A percentile compares a stretch with the other conserved stretches of the same genome.
Conservation (phyloP, 2,329 filamentous ascomycete genomes). For the Myrmaecium sp. region DNA sequence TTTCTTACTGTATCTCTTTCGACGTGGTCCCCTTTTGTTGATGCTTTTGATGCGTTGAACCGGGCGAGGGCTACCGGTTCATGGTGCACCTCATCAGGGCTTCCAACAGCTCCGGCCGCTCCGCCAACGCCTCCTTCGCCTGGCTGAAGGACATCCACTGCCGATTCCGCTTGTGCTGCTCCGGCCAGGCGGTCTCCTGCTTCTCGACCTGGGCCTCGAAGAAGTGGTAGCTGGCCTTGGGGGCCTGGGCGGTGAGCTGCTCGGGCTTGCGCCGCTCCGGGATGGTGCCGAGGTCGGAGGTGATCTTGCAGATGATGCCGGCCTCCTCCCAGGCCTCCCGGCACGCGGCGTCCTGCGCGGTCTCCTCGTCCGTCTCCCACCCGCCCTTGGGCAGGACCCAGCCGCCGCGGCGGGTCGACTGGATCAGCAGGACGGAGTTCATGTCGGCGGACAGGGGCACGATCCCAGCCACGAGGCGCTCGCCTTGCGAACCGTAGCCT, state of each 20-base stretch:
- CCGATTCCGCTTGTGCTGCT: constrained; percentile 77
- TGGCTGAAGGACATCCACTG: constrained; percentile 78
- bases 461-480: constrained; percentile 86
- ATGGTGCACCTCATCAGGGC: constrained; percentile 65
- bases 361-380: constrained; percentile 90
- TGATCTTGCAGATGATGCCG: constrained; percentile 72
- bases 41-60: too few relatives aligned
- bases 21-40: too few relatives aligned
- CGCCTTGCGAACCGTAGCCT: constrained; percentile 88
- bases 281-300: constrained; percentile 74
- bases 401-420: constrained; percentile 75
- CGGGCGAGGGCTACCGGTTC: constrained; percentile 21
- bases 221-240: constrained; percentile 65
- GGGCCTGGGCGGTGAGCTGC: constrained; percentile 39
- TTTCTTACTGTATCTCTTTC: too few relatives aligned
- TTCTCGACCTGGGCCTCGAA: constrained; percentile 77
- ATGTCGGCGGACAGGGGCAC: constrained; percentile 80
- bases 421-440: constrained; percentile 77
- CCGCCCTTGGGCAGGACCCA: constrained; percentile 98
- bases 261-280: constrained; percentile 52
- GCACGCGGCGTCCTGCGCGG: constrained; percentile 63
- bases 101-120: constrained; percentile 73
- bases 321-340: constrained; percentile 97
- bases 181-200: constrained; percentile 80
- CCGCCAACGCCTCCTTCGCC: constrained; percentile 59